Conservation (phyloP, 202 grass and related monocot species). For the Alloteropsis angusta region DNA sequence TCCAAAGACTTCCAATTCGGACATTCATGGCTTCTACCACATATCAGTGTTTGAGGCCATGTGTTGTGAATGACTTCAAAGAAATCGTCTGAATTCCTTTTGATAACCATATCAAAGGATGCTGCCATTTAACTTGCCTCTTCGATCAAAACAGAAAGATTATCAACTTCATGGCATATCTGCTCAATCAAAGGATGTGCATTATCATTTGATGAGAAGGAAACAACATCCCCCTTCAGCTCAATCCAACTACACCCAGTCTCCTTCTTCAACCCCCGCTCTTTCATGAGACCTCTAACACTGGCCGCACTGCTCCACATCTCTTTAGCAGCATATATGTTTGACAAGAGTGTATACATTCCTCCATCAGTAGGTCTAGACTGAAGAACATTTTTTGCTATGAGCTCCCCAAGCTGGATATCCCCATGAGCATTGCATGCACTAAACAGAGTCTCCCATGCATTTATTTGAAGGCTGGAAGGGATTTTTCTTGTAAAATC, state of each 20-base stretch:
- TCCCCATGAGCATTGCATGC: constrained; percentile 60
- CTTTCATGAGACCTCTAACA: constrained; percentile 56
- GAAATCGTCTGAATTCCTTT: neutral
- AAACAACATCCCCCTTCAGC: constrained; percentile 45
- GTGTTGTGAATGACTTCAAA: constrained; percentile 7
- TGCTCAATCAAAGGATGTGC: constrained; percentile 37
- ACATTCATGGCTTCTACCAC: neutral
- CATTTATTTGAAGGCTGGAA: constrained; percentile 38
- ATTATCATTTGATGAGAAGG: constrained; percentile 60
- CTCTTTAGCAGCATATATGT: constrained; percentile 63
- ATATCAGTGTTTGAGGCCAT: neutral
- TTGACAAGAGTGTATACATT: constrained; percentile 65
- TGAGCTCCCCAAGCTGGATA: constrained; percentile 51
- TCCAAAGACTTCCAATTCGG: neutral
- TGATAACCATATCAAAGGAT: constrained; percentile 6
- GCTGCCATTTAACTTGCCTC: neutral
- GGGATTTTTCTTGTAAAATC: constrained; percentile 52
- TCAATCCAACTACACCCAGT: constrained; percentile 78
- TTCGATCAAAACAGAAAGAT: constrained; percentile 51
- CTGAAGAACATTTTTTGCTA: constrained; percentile 49
- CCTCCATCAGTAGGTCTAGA: constrained; percentile 51
- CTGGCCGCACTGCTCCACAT: constrained; percentile 55
- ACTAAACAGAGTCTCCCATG: constrained; percentile 75
- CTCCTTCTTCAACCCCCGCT: constrained; percentile 55
- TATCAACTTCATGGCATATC: constrained; percentile 48